Evolutionary conservation across 2,329 filamentous ascomycete species (phyloP).

Genomic region (Botrytis hyacinthi): DNA sequence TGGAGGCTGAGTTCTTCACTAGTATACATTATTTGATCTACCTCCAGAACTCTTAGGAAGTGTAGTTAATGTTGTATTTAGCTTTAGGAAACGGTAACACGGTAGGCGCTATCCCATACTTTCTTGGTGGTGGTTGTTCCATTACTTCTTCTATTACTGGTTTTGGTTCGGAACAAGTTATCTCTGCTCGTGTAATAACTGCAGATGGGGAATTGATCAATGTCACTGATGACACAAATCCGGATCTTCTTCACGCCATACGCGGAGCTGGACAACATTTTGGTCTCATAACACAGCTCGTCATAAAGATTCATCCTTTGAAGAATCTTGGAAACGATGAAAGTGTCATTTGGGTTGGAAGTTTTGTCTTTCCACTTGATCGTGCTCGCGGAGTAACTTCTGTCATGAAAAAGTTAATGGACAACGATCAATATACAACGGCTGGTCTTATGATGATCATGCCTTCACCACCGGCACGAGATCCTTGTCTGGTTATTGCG

Average conservation of each 20-base stretch:
- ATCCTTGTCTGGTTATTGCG: slow-evolving; percentile 18
- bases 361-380: slow-evolving; percentile 36
- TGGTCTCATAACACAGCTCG: slow-evolving; percentile 37
- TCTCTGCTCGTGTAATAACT: slow-evolving; percentile 35
- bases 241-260: slow-evolving; percentile 35
- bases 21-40: not conserved
- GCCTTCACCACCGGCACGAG: slow-evolving; percentile 14
- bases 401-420: slow-evolving; percentile 27
- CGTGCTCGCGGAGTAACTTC: slow-evolving; percentile 34
- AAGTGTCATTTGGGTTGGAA: slow-evolving; percentile 35
- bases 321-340: slow-evolving; percentile 15
- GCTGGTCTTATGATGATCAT: slow-evolving; percentile 22
- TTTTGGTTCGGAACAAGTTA: slow-evolving; percentile 33
- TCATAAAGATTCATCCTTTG: slow-evolving; percentile 32
- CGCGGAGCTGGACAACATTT: slow-evolving; percentile 38
- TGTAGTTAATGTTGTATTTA: not conserved
- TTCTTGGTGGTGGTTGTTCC: slow-evolving; percentile 22
- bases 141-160: slow-evolving; percentile 23
- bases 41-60: too few species aligned
- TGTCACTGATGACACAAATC: slow-evolving; percentile 25
- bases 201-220: slow-evolving; percentile 32
- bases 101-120: slow-evolving; percentile 36
- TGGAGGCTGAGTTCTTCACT: slow-evolving; percentile 8
- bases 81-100: slow-evolving; percentile 38
- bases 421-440: slow-evolving; percentile 8